These are phyloP conservation scores for Talaromyces islandicus DNA, from an alignment of 2,329 filamentous ascomycete genomes.

Conservation along the genomic window DNA sequence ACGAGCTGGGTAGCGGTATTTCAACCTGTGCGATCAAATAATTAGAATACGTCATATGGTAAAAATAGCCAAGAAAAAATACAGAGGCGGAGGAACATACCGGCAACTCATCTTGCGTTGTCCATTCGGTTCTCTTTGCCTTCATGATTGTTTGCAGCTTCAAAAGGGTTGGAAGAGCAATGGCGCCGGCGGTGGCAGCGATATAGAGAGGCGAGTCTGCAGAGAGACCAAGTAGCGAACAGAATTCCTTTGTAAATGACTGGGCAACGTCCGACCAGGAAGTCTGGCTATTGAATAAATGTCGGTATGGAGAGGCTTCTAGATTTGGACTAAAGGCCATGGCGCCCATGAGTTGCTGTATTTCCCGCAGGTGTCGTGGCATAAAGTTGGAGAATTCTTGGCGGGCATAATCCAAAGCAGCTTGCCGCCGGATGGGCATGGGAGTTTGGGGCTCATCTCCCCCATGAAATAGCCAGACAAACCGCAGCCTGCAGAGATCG, in stretches of 20 bases:
- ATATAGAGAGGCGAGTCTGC: conserved; percentile 91
- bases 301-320: conserved; percentile 67
- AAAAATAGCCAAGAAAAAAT: background rate
- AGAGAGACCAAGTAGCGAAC: conserved; percentile 79
- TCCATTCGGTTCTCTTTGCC: conserved; percentile 91
- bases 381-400: conserved; percentile 70
- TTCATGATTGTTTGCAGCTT: conserved; percentile 86
- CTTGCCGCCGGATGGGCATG: conserved; percentile 25
- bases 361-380: conserved; percentile 67
- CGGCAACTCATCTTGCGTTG: conserved; percentile 80
- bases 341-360: conserved; percentile 73
- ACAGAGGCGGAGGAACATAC: conserved; percentile 55
- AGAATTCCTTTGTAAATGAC: conserved; percentile 94
- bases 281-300: conserved; percentile 66
- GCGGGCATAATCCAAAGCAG: conserved; percentile 70
- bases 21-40: conserved; percentile 44
- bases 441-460: conserved; percentile 49
- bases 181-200: conserved; percentile 83
- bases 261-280: conserved; percentile 77
- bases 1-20: conserved; percentile 58
- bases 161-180: conserved; percentile 80
- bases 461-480: conserved; percentile 77
- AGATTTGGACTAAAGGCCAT: conserved; percentile 76
- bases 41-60: background rate
- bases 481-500: conserved; percentile 84